Base-by-base conservation (phyloP, 2,329 filamentous ascomycete genomes). In the Pestalotiopsis sp. region DNA sequence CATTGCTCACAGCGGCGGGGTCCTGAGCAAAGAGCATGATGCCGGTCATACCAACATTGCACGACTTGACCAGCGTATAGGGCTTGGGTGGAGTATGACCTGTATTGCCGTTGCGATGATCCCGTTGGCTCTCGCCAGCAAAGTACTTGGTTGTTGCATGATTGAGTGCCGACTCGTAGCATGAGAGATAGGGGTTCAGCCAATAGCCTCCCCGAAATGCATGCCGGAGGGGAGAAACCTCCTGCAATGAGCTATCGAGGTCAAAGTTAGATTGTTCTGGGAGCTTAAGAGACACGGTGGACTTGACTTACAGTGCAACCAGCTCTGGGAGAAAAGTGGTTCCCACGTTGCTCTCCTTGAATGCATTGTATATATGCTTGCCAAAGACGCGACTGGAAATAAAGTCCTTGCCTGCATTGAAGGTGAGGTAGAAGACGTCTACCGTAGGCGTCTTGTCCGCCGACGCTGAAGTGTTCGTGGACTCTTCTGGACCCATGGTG, bases 11-110 rank as follows among this genome's bases (percentile, higher is more conserved):
- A 27, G 86, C 84, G 9, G 85, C 80, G 0, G 87, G 84, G 57
- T 91, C 85, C 68, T 89, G 89, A 23, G 91, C 92, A 78, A 97
- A 97, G 20, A 98, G 86, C 85, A 98, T 89, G 65, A 98, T 88
- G 27, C 88, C 94, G 0, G 95, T 98, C 90, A 98, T 94, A 72
- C 96, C 95, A 63, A 95, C 87, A 78, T 96, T 94, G 60, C 90
- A 88, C 25, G 89, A 87, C 62, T 90, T 84, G 31, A 97, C 82
- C 67, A 93, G 89, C 52, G 90, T 89, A 79, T 97, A 97, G 20
- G 86, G 83, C 40, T 67, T 59, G 5, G 45, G 45, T n/a, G 45
- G 17, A n/a, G 17, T 9, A 52, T 52, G 45, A 6, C 17, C 17
- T 52, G 20, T n/a, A 52, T 52, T 52, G n/a, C 75, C 73, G 65